phyloP scores from a whole-genome alignment of 1,284 basidiomycete genomes.

The Entoloma clypeatum region DNA sequence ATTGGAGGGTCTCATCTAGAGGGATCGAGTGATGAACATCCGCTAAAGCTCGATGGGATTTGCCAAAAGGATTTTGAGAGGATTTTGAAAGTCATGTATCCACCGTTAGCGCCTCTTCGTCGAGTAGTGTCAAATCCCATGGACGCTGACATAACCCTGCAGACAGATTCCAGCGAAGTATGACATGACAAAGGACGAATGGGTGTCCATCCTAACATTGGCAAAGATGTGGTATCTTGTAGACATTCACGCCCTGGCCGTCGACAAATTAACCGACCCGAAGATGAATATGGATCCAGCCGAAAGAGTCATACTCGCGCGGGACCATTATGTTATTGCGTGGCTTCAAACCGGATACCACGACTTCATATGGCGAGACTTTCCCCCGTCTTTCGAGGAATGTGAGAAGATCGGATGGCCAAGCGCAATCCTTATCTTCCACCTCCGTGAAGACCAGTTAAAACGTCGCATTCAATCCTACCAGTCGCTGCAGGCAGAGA shows the following conservation, averaged over 20 bases:
- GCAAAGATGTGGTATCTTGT: conserved; percentile 18
- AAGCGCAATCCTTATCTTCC: conserved; percentile 12
- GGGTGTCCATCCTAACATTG: conserved; percentile 18
- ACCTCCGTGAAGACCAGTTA: conserved; percentile 14
- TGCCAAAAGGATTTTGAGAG: conserved; percentile 20
- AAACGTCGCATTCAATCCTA: not conserved
- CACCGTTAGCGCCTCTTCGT: conserved; percentile 15
- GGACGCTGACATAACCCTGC: not conserved
- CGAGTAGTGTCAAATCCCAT: not conserved
- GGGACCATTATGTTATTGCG: conserved; percentile 13
- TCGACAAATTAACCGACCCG: conserved; percentile 10
- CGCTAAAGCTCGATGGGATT: conserved; percentile 17
- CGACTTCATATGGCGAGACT: conserved; percentile 4
- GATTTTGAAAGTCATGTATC: conserved; percentile 22
- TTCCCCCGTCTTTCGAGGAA: conserved; percentile 9
- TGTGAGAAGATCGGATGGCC: conserved; percentile 7
- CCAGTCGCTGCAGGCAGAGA: no score
- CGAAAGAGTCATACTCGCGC: conserved; percentile 10
- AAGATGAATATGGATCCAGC: conserved; percentile 1
- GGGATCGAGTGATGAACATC: conserved; percentile 9
- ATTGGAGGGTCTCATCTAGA: conserved; percentile 6
- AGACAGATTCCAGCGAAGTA: conserved; percentile 8
- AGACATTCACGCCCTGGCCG: conserved; percentile 16
- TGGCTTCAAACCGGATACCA: conserved; percentile 15
- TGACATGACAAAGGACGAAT: conserved; percentile 11